A percentile compares a stretch with the other conserved stretches of the same genome.
Conservation (phyloP, 1,139 yeast genomes). For the Sugiyamaella castrensis region DNA sequence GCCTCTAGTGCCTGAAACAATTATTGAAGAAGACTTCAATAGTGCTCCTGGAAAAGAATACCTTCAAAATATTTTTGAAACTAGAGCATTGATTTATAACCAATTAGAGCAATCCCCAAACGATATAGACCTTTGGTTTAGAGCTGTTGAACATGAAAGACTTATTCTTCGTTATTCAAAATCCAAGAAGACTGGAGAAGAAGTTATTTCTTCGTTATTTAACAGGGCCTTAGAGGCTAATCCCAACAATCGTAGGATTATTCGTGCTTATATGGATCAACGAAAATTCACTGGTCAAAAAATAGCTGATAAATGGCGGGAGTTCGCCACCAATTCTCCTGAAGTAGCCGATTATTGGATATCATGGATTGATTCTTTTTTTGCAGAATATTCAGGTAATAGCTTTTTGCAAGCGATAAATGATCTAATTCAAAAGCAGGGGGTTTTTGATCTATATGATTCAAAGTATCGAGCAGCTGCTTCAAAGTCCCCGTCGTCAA, state of each 20-base stretch:
- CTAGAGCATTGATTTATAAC: conserved; percentile 3
- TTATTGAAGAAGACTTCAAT: background rate
- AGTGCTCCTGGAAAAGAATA: background rate
- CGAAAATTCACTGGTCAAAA: background rate
- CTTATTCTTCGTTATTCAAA: conserved; percentile 9
- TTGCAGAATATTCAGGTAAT: background rate
- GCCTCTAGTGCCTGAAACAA: no score
- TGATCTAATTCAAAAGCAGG: conserved; percentile 5
- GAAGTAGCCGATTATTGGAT: conserved; percentile 17
- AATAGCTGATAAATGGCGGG: conserved; percentile 16
- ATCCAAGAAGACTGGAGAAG: conserved; percentile 10
- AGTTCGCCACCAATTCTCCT: conserved; percentile 13
- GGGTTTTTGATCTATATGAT: conserved; percentile 12
- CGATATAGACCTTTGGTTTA: conserved; percentile 12
- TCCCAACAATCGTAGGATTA: conserved; percentile 12
- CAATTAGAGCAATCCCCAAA: conserved; percentile 4
- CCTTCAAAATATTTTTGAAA: conserved; percentile 3
- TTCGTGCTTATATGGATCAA: conserved; percentile 9
- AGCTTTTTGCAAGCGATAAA: background rate
- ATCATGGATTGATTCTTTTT: conserved; percentile 11
- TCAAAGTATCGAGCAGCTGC: background rate
- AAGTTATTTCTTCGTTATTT: conserved; percentile 12
- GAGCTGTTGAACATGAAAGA: conserved; percentile 8
- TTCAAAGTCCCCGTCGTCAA: background rate
- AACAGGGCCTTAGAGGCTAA: conserved; percentile 15